Percentiles rank a stretch among this genome's conserved stretches.
These are phyloP conservation scores for Luzula sylvatica DNA, from an alignment of 176 grass and related monocot species.

Conservation along the genomic window DNA sequence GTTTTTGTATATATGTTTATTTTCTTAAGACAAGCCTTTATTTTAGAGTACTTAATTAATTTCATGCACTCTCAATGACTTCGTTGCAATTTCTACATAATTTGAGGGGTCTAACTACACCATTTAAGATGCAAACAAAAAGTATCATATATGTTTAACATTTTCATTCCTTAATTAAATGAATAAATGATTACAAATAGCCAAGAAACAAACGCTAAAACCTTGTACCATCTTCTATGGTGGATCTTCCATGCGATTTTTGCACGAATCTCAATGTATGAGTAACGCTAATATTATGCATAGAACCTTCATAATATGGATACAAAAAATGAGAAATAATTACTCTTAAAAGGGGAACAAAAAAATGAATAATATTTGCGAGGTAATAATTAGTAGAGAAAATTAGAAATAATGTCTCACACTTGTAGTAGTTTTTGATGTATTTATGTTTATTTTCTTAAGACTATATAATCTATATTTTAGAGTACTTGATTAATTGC, in stretches of 20 bases:
- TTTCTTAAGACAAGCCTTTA: constrained; percentile 7
- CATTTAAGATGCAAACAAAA: too few relatives aligned
- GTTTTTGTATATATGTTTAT: constrained; percentile 25
- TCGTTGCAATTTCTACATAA: background rate
- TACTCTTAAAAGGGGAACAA: too few relatives aligned
- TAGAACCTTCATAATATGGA: background rate
- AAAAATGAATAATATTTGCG: too few relatives aligned
- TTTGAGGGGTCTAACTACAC: too few relatives aligned
- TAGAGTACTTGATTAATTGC: too few relatives aligned
- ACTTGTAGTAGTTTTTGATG: constrained; percentile 9
- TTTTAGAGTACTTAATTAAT: too few relatives aligned
- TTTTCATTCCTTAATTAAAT: too few relatives aligned
- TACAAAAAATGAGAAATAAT: too few relatives aligned
- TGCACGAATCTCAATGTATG: constrained; percentile 38
- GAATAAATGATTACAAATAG: too few relatives aligned
- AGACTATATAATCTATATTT: too few relatives aligned
- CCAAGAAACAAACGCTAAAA: background rate
- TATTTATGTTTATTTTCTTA: constrained; percentile 18
- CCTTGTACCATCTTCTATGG: constrained; percentile 16
- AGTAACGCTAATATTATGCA: constrained; percentile 34
- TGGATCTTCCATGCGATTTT: constrained; percentile 26
- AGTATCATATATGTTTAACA: too few relatives aligned
- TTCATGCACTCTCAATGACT: background rate
- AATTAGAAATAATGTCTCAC: background rate
- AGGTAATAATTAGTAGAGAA: too few relatives aligned